Percentiles rank a stretch among this genome's conserved stretches.
These are phyloP conservation scores for Magnolia officinalis DNA, from an alignment of 164 flowering plant genomes.

Conservation along the genomic window DNA sequence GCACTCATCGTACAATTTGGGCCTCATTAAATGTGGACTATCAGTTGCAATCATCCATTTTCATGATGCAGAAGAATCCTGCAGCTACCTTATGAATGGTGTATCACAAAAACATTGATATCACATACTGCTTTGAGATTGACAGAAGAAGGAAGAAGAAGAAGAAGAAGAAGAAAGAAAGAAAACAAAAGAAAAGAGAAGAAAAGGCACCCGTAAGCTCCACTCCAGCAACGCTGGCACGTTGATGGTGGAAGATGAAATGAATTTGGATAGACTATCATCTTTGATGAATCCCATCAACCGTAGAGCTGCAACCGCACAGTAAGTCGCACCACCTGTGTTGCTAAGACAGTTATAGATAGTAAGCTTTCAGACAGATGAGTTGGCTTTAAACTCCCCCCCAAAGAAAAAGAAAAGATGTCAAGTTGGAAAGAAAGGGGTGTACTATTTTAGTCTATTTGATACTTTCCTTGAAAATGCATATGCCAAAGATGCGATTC, in stretches of 20 bases:
- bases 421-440: background rate
- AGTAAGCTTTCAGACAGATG: slow-evolving; percentile 7
- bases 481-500: background rate
- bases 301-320: slow-evolving; percentile 88
- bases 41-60: background rate
- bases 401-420: background rate
- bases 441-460: background rate
- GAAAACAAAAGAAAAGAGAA: background rate
- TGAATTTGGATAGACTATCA: slow-evolving; percentile 37
- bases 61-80: background rate
- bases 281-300: slow-evolving; percentile 88
- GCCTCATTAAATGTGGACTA: background rate
- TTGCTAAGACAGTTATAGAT: slow-evolving; percentile 37
- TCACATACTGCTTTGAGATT: background rate
- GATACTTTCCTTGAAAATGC: background rate
- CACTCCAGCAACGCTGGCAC: slow-evolving; percentile 69
- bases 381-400: background rate
- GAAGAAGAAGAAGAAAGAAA: background rate
- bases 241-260: slow-evolving; percentile 41
- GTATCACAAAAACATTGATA: background rate
- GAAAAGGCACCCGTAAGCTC: slow-evolving; percentile 68
- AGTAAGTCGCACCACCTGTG: slow-evolving; percentile 95
- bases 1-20: too few species aligned
- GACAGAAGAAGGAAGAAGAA: background rate
- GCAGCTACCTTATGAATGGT: background rate